These are phyloP conservation scores for Cruciata laevipes DNA, from an alignment of 257 asterid species.

Conservation along the genomic window DNA sequence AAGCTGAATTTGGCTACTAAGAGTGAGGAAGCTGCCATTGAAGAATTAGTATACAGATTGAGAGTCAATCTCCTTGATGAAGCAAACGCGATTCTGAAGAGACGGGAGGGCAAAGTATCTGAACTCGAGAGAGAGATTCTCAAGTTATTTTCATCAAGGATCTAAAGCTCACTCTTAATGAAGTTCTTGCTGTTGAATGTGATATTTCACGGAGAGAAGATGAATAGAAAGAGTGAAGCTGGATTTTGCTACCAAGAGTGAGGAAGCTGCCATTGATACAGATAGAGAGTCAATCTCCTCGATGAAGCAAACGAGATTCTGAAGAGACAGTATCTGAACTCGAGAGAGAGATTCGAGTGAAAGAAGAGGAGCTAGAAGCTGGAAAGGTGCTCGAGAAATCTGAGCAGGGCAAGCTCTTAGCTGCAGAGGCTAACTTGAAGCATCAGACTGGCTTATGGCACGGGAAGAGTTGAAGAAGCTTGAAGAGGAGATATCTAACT, in stretches of 20 bases:
- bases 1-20: slow-evolving; percentile 39
- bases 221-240: slow-evolving; percentile 48
- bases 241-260: slow-evolving; percentile 48
- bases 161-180: slow-evolving; percentile 46
- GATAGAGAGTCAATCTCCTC: slow-evolving; percentile 50
- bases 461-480: slow-evolving; percentile 63
- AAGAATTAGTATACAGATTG: slow-evolving; percentile 52
- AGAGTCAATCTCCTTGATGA: slow-evolving; percentile 52
- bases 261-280: slow-evolving; percentile 48
- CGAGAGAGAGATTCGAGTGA: slow-evolving; percentile 43
- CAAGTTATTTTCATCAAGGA: no score
- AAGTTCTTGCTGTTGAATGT: slow-evolving; percentile 40
- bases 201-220: slow-evolving; percentile 45
- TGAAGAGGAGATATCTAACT: slow-evolving; percentile 48
- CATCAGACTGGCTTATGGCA: slow-evolving; percentile 72
- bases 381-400: slow-evolving; percentile 31
- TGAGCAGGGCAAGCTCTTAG: slow-evolving; percentile 49
- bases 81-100: slow-evolving; percentile 50
- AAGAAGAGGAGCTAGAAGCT: slow-evolving; percentile 49
- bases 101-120: slow-evolving; percentile 63
- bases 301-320: slow-evolving; percentile 56
- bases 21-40: slow-evolving; percentile 50
- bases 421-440: slow-evolving; percentile 55
- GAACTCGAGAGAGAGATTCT: slow-evolving; percentile 46
- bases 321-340: slow-evolving; percentile 59